Conservation (phyloP, 495 filamentous ascomycete species). For the Peziza echinospora region DNA sequence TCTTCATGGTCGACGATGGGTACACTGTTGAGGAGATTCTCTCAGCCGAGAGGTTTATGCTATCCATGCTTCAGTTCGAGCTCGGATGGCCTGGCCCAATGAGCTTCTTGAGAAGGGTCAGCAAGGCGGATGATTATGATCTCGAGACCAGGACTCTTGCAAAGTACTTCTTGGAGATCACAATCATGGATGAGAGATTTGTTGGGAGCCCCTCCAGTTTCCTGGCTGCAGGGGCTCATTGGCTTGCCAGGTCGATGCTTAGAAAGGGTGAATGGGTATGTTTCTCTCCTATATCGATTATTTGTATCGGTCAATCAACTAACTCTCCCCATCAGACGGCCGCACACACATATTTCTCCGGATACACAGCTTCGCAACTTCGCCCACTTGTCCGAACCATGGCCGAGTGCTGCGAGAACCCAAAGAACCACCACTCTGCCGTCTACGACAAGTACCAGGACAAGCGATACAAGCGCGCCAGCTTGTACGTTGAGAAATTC, state of each 20-base stretch:
- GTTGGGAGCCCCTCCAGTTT: constrained; percentile 79
- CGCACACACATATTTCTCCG: constrained; percentile 74
- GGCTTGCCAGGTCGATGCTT: constrained; percentile 70
- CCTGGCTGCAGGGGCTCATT: constrained; percentile 78
- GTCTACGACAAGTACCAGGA: constrained; percentile 84
- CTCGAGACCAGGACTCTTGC: constrained; percentile 84
- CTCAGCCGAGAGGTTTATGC: constrained; percentile 95
- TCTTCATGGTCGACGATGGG: constrained; percentile 92
- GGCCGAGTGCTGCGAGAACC: constrained; percentile 67
- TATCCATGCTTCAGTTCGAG: constrained; percentile 83
- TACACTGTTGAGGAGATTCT: constrained; percentile 81
- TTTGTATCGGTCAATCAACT: not conserved
- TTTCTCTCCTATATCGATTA: constrained; percentile 4
- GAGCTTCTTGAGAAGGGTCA: constrained; percentile 90
- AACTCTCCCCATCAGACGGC: constrained; percentile 34
- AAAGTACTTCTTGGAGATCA: constrained; percentile 94
- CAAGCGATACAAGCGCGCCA: constrained; percentile 58
- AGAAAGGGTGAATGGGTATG: constrained; percentile 83
- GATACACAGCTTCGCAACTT: constrained; percentile 72
- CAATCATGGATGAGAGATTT: constrained; percentile 95
- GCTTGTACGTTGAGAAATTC: constrained; percentile 55
- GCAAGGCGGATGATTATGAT: constrained; percentile 97
- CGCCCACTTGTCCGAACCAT: constrained; percentile 53
- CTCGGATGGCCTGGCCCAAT: constrained; percentile 94
- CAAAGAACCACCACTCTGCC: constrained; percentile 56